Conservation (phyloP, 2,329 filamentous ascomycete species). For the Ophiosphaerella herpotricha region DNA sequence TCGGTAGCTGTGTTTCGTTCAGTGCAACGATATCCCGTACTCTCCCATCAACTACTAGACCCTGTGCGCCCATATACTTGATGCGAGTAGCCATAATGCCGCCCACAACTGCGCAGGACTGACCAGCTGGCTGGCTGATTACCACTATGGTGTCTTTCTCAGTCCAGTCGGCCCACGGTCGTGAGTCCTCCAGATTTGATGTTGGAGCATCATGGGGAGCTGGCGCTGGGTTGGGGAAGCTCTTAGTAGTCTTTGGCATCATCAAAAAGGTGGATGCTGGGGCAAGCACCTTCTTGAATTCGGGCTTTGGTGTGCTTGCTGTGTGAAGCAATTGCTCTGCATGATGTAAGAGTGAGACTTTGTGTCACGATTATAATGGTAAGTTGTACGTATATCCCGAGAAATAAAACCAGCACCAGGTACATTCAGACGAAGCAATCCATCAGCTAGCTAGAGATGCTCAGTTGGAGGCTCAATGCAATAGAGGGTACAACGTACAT, state of each 20-base stretch:
- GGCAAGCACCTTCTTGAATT: slow-evolving; percentile 49
- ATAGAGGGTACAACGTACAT: slow-evolving; percentile 26
- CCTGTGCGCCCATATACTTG: slow-evolving; percentile 63
- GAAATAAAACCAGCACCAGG: slow-evolving; percentile 69
- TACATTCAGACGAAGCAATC: slow-evolving; percentile 70
- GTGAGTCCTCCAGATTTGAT: slow-evolving; percentile 39
- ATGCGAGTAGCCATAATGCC: slow-evolving; percentile 76
- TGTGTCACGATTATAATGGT: background rate
- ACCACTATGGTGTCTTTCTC: slow-evolving; percentile 65
- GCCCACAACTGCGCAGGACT: slow-evolving; percentile 74
- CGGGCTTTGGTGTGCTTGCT: slow-evolving; percentile 17
- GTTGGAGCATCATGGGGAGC: slow-evolving; percentile 37
- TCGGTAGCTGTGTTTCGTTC: slow-evolving; percentile 59
- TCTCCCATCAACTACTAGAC: slow-evolving; percentile 69
- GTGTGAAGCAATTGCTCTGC: slow-evolving; percentile 35
- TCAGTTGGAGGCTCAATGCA: slow-evolving; percentile 12
- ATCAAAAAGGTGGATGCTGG: slow-evolving; percentile 68
- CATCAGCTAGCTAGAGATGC: slow-evolving; percentile 60
- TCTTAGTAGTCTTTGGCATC: slow-evolving; percentile 59
- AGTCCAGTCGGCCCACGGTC: slow-evolving; percentile 72
- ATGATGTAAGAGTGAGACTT: slow-evolving; percentile 3
- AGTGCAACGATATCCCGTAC: slow-evolving; percentile 69
- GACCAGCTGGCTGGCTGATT: slow-evolving; percentile 66
- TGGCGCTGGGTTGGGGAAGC: slow-evolving; percentile 40
- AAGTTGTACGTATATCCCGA: slow-evolving; percentile 58